Base-by-base conservation (phyloP, 768 basidiomycete genomes). In the Phaeolepiota aurea region DNA sequence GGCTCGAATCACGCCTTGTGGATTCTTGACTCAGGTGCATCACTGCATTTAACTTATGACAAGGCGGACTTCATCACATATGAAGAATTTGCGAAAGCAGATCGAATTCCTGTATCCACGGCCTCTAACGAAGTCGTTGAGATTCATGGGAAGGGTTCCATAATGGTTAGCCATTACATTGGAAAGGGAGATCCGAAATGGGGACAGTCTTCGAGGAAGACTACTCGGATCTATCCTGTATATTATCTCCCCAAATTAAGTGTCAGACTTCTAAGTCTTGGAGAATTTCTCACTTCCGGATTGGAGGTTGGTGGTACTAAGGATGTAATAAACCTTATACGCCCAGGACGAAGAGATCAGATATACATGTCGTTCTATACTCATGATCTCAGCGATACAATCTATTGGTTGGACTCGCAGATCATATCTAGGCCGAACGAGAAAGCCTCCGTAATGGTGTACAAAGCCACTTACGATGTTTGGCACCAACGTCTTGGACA, bases 401-500 rank as follows among this genome's bases (percentile, higher is more conserved):
- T 35, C 7, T 35, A 7, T 15, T 35, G 12, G 33, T 7, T 9
- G 7, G 15, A 7, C 7, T n/a, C 33, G 12, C 33, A 19, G 18
- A 35, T 35, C 33, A 15, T 35, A 9, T 19, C 12, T 19, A 16
- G 18, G 18, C 7, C 7, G n/a, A 35, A 19, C 18, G 7, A 5
- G 12, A 35, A 7, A 9, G 37, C 37, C 5, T 5, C 5, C 18
- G 7, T 5, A 15, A 9, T 15, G 19, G 20, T 38, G 20, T 11
- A 38, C 7, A 22, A 22, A 9, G 37, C 5, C 21, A 21, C 18
- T 18, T 38, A 38, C 21, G 37, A 38, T 22, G 5, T 22, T 5
- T 38, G 37, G 37, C 37, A 38, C 21, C 15, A 38, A 15, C 15
- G 20, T 20, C 20, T 38, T 38, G 37, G 37, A 38, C 37, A 38